These are phyloP conservation scores for Tulasnella sp. DNA, from an alignment of 768 basidiomycete genomes.

Conservation along the genomic window DNA sequence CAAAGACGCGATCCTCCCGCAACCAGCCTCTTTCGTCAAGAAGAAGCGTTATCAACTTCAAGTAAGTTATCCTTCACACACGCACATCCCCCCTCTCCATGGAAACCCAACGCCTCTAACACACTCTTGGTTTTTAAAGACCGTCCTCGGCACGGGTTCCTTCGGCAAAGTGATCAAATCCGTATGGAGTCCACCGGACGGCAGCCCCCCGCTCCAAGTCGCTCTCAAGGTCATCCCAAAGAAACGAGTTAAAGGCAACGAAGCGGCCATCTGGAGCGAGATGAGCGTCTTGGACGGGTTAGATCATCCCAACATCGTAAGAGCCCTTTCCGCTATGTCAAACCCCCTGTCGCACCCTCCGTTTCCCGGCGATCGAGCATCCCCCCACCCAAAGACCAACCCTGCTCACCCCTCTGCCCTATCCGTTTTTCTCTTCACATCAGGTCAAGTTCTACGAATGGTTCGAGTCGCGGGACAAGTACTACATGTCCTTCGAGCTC, in stretches of 20 bases:
- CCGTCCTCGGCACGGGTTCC: slow-evolving; percentile 63
- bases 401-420: no score
- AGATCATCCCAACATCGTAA: slow-evolving; percentile 83
- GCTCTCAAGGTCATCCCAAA: slow-evolving; percentile 88
- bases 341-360: neutral
- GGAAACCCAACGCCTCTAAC: neutral
- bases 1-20: slow-evolving; percentile 42
- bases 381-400: neutral
- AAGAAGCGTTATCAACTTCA: slow-evolving; percentile 43
- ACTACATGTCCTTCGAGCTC: slow-evolving; percentile 91
- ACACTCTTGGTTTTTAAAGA: slow-evolving; percentile 34
- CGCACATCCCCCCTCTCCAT: neutral
- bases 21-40: slow-evolving; percentile 77
- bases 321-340: slow-evolving; percentile 20
- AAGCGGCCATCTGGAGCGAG: slow-evolving; percentile 79
- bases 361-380: neutral
- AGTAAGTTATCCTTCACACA: slow-evolving; percentile 14
- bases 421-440: neutral
- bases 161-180: slow-evolving; percentile 85
- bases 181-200: slow-evolving; percentile 27
- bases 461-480: slow-evolving; percentile 91
- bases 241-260: slow-evolving; percentile 90
- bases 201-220: slow-evolving; percentile 35
- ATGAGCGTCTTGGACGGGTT: slow-evolving; percentile 87
- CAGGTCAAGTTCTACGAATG: slow-evolving; percentile 94